Evolutionary conservation across 2,329 filamentous ascomycete genomes (phyloP).

Genomic region (Ampelomyces quisqualis): DNA sequence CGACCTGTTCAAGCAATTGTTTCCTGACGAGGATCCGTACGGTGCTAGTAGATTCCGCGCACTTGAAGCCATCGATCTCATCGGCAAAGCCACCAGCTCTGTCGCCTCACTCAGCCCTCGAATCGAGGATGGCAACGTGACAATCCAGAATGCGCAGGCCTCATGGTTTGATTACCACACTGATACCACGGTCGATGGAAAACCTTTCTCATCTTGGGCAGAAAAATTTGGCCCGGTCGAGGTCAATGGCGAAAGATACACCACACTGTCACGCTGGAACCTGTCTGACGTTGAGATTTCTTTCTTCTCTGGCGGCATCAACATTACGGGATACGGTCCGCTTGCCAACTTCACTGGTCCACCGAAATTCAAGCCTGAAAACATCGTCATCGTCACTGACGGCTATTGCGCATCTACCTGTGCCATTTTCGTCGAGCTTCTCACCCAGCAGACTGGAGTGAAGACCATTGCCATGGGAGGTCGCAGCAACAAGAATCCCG

Average conservation of each 20-base stretch:
- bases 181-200: slow-evolving; percentile 52
- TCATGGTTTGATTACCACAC: slow-evolving; percentile 52
- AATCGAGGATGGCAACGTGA: slow-evolving; percentile 36
- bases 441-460: slow-evolving; percentile 56
- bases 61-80: slow-evolving; percentile 48
- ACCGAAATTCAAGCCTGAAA: slow-evolving; percentile 56
- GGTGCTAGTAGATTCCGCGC: slow-evolving; percentile 56
- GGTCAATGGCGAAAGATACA: slow-evolving; percentile 43
- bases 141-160: slow-evolving; percentile 42
- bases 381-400: slow-evolving; percentile 57
- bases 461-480: slow-evolving; percentile 57
- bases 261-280: slow-evolving; percentile 38
- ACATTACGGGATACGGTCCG: slow-evolving; percentile 39
- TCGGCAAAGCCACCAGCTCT: slow-evolving; percentile 46
- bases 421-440: slow-evolving; percentile 57
- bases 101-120: slow-evolving; percentile 38
- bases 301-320: slow-evolving; percentile 38
- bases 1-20: slow-evolving; percentile 61
- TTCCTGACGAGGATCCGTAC: slow-evolving; percentile 53
- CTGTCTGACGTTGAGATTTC: slow-evolving; percentile 36
- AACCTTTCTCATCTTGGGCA: slow-evolving; percentile 50
- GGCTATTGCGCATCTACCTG: slow-evolving; percentile 62
- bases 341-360: slow-evolving; percentile 47
- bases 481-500: slow-evolving; percentile 47
- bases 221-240: slow-evolving; percentile 45